Evolutionary conservation across 2,329 filamentous ascomycete species (phyloP).

Genomic region (Fusarium nanum): DNA sequence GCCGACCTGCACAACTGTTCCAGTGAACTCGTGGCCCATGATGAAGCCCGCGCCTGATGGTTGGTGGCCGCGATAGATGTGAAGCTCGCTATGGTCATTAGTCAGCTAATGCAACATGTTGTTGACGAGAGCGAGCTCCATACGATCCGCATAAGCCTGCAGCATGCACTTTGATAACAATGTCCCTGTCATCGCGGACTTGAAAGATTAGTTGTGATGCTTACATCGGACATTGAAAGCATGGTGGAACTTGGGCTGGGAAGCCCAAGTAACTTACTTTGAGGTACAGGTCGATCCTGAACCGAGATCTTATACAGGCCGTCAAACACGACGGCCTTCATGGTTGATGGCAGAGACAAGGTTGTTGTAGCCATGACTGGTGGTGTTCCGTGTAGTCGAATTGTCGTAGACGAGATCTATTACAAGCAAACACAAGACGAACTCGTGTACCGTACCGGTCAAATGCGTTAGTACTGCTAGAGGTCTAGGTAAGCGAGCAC

Average conservation of each 20-base stretch:
- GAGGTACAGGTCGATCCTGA: slow-evolving; percentile 82
- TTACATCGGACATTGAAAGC: neutral
- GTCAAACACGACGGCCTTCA: slow-evolving; percentile 92
- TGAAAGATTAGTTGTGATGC: slow-evolving; percentile 17
- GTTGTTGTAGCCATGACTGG: neutral
- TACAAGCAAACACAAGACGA: neutral
- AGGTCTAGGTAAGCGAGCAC: neutral
- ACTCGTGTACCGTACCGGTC: neutral
- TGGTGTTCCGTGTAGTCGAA: neutral
- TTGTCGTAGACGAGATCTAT: neutral
- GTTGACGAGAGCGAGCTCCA: slow-evolving; percentile 42
- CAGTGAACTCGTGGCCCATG: slow-evolving; percentile 90
- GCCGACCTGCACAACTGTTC: slow-evolving; percentile 76
- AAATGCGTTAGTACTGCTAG: neutral
- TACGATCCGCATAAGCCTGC: slow-evolving; percentile 91
- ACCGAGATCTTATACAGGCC: slow-evolving; percentile 79
- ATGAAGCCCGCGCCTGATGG: slow-evolving; percentile 71
- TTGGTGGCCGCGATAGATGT: slow-evolving; percentile 86
- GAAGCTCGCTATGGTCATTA: slow-evolving; percentile 73
- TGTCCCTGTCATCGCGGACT: slow-evolving; percentile 77
- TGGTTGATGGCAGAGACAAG: slow-evolving; percentile 63
- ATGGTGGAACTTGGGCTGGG: neutral
- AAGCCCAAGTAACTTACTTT: slow-evolving; percentile 53
- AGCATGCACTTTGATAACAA: slow-evolving; percentile 85
- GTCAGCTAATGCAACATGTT: slow-evolving; percentile 1